Base-by-base conservation (phyloP, 139 green algal species). In the Coelastrella sp. region DNA sequence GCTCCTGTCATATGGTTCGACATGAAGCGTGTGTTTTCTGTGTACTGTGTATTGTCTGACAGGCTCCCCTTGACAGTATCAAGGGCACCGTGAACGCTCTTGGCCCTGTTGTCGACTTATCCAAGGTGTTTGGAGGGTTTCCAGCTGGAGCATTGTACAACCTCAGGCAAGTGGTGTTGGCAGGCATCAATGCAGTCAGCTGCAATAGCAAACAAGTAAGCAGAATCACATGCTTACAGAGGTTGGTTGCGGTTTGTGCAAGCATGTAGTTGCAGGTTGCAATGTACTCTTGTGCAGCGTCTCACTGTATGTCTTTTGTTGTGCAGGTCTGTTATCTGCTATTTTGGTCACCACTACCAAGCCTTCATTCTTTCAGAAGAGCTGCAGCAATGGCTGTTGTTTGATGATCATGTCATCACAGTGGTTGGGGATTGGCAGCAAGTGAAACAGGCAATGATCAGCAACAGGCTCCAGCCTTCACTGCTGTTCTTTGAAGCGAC, bases 311-410 rank as follows among this genome's bases (percentile, higher is more conserved):
- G 11, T 13, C 45, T 57, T 67, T 17, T 21, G 15, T 69, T 8
- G 9, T 60, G 67, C 73, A 79, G 60, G 41, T 78, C 38, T 78
- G 72, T 92, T 13, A 88, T 96, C 37, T 95, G 92, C 85, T 96
- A 95, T 85, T 91, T 92, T 81, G 92, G 93, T 3, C 92, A 94
- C 86, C 93, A 96, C 82, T 96, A 96, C 86, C 87, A 94, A 81
- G 91, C 91, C 6, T 96, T 95, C 83, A 91, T 87, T 4, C 62
- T 94, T 35, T 89, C 78, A 38, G 91, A 93, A 68, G 91, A 96
- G 86, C 87, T 96, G 43, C 45, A 86, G 6, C 48, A 88, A 80
- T 98, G 94, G 94, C 89, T 98, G 86, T 81, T 94, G 79, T 94
- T 96, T 75, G 93, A 98, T 78, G 94, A 98, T 73, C 85, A 88